Conservation (phyloP, 768 basidiomycete species). For the Chalciporus chontae region DNA sequence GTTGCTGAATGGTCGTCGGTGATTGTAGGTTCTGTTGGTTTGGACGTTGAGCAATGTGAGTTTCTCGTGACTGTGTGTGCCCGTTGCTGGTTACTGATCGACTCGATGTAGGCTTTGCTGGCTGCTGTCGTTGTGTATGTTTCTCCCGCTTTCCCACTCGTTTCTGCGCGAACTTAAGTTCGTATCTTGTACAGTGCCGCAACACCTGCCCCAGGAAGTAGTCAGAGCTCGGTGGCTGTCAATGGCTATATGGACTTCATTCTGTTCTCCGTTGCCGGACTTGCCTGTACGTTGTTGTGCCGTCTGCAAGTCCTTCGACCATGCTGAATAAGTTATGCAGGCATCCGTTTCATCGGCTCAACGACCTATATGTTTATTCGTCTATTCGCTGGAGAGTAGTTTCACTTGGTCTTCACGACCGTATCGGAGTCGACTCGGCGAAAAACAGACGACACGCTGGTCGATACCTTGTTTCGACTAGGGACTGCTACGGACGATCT, state of each 20-base stretch:
- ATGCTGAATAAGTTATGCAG: slow-evolving; percentile 36
- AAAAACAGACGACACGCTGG: neutral
- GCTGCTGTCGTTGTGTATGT: slow-evolving; percentile 73
- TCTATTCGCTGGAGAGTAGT: slow-evolving; percentile 82
- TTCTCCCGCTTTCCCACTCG: slow-evolving; percentile 5
- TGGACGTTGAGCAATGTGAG: slow-evolving; percentile 86
- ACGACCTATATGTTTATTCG: slow-evolving; percentile 81
- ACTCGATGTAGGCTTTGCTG: slow-evolving; percentile 50
- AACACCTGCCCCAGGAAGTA: slow-evolving; percentile 48
- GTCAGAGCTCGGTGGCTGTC: slow-evolving; percentile 51
- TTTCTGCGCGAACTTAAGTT: slow-evolving; percentile 1
- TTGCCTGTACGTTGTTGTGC: slow-evolving; percentile 64
- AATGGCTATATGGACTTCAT: slow-evolving; percentile 89
- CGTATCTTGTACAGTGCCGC: slow-evolving; percentile 19
- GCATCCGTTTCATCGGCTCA: slow-evolving; percentile 81
- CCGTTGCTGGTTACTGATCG: slow-evolving; percentile 8
- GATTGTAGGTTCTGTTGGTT: slow-evolving; percentile 62
- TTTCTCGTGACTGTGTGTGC: slow-evolving; percentile 24
- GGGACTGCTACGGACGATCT: slow-evolving; percentile 12
- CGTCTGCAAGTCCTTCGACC: neutral
- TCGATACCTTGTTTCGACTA: neutral
- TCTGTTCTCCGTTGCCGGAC: slow-evolving; percentile 81
- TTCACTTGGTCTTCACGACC: neutral
- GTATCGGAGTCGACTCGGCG: neutral
- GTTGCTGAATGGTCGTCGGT: slow-evolving; percentile 11